Base-by-base conservation (phyloP, 495 filamentous ascomycete genomes). In the Hypoxylon lenormandii region DNA sequence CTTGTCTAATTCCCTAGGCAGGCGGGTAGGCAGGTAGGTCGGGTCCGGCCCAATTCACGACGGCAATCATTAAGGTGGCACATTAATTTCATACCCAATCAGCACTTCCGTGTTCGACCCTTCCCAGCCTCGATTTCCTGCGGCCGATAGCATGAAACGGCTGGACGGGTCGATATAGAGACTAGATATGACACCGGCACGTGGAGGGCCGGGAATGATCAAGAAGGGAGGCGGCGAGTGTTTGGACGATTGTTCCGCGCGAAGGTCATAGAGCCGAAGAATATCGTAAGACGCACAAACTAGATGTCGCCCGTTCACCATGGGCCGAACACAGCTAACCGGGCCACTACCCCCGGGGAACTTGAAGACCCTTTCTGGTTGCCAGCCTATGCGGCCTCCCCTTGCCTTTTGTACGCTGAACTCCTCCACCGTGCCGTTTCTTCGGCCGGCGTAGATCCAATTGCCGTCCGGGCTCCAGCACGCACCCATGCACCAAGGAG, bases 401-500 rank as follows among this genome's bases (percentile, higher is more conserved):
- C 92, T 82, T 0, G 94, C 92, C 64, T 93, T 93, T 78, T 95
- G 92, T 43, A 98, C 80, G 76, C 86, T 92, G 77, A 90, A 98
- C 75, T 98, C 95, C 60, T 98, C 95, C 0, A 98, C 95, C 0
- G 92, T 96, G 56, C 92, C 91, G 78, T 98, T 98, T 54, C 96
- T 85, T 37, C 95, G 86, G 4, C 95, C 95, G 13, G 91, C 93
- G 78, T 97, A 98, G 58, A 98, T 93, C 78, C 85, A 94, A 77
- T 98, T 97, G 22, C 95, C 95, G 78, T 97, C 91, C 1, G 93
- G 93, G 63, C 90, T 93, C 95, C 96, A 98, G 79, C 92, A 96
- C n/a, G 92, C 93, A 64, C 90, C 92, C 90, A 97, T 98, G 77
- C 94, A 97, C 96, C 96, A 98, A 7, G 93, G 95, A 2, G 96